phyloP scores from a whole-genome alignment of 2,329 filamentous ascomycete genomes.

The Cryphonectria naterciae region DNA sequence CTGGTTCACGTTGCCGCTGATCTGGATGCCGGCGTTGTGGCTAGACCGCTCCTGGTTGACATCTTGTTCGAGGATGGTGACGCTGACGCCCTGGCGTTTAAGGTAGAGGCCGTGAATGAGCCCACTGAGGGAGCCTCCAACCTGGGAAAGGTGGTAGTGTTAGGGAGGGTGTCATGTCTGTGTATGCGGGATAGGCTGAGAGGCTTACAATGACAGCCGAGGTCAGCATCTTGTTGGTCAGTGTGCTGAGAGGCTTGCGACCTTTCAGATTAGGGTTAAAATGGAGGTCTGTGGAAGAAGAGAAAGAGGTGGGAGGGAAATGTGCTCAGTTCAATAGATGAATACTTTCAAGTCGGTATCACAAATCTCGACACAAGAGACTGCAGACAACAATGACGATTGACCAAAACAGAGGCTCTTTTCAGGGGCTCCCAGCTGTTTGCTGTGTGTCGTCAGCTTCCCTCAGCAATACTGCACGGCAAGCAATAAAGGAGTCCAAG shows the following conservation, averaged over 20 bases:
- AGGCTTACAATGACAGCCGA: slow-evolving; percentile 4
- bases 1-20: slow-evolving; percentile 39
- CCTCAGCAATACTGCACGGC: too few relatives aligned
- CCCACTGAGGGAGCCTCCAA: slow-evolving; percentile 43
- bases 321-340: background rate
- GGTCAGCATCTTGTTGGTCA: background rate
- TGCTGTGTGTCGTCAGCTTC: background rate
- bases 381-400: background rate
- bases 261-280: background rate
- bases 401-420: too few relatives aligned
- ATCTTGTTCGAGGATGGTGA: slow-evolving; percentile 45
- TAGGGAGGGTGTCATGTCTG: background rate
- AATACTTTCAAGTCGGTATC: background rate
- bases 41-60: slow-evolving; percentile 41
- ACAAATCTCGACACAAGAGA: background rate
- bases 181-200: background rate
- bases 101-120: slow-evolving; percentile 40
- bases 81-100: slow-evolving; percentile 41
- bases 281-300: background rate
- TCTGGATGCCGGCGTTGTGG: slow-evolving; percentile 46
- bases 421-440: background rate
- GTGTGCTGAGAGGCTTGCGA: background rate
- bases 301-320: background rate
- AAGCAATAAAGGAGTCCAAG: too few relatives aligned
- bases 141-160: slow-evolving; percentile 24